These are phyloP conservation scores for Phytophthora syringae DNA, from an alignment of 352 stramenopile genomes.

Conservation along the genomic window DNA sequence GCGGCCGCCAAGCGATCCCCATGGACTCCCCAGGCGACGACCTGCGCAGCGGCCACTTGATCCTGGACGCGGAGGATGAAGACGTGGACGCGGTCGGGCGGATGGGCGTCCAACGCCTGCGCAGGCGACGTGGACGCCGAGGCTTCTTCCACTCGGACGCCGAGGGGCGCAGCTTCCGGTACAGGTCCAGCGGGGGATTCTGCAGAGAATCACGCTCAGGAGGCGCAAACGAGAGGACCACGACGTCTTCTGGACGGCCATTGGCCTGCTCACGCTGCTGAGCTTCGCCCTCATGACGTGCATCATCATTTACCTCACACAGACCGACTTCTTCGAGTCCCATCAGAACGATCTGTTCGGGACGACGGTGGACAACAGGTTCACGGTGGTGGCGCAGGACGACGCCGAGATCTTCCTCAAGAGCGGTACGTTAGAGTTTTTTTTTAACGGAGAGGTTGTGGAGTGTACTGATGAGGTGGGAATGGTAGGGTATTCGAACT, in stretches of 20 bases:
- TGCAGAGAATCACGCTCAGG: conserved; percentile 66
- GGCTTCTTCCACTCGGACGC: conserved; percentile 62
- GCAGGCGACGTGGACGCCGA: conserved; percentile 40
- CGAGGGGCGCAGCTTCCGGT: conserved; percentile 31
- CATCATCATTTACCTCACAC: conserved; percentile 72
- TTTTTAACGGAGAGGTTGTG: not conserved
- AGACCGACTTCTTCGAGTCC: conserved; percentile 84
- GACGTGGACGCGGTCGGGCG: conserved; percentile 5
- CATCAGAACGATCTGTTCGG: conserved; percentile 85
- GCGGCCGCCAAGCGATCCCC: conserved; percentile 58
- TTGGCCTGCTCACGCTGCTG: conserved; percentile 71
- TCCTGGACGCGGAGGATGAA: conserved; percentile 38
- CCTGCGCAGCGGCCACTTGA: conserved; percentile 34
- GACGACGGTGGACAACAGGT: conserved; percentile 82
- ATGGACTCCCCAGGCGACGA: conserved; percentile 78
- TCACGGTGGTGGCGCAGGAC: conserved; percentile 78
- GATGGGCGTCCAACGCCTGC: conserved; percentile 37
- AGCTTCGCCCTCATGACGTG: conserved; percentile 70
- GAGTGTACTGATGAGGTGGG: not conserved
- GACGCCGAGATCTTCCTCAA: conserved; percentile 84
- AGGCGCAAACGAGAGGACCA: conserved; percentile 57
- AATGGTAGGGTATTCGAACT: conserved; percentile 71
- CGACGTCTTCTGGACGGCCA: conserved; percentile 77
- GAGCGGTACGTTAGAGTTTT: conserved; percentile 48
- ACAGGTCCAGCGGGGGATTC: conserved; percentile 48